A percentile compares a stretch with the other conserved stretches of the same genome.
Evolutionary conservation across 805 yeast species (phyloP).

Genomic region (Wickerhamiella kazuoi): DNA sequence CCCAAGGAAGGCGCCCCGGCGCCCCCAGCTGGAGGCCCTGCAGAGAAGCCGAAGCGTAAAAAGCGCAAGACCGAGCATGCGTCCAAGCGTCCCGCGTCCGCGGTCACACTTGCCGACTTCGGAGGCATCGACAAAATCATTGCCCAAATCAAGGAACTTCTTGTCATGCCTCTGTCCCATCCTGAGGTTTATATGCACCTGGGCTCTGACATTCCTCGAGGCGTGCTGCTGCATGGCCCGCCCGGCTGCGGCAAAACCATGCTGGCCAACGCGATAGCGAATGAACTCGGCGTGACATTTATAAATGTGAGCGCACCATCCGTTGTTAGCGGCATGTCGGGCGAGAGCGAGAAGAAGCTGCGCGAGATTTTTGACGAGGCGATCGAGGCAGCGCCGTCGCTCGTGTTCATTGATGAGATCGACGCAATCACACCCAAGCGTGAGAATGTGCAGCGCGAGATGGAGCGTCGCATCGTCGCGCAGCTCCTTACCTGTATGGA

Average conservation of each 20-base stretch:
- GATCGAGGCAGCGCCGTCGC: constrained; percentile 71
- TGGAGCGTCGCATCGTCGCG: constrained; percentile 94
- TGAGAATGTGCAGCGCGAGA: constrained; percentile 95
- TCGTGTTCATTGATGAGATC: constrained; percentile 87
- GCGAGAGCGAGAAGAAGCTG: constrained; percentile 87
- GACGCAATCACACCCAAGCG: constrained; percentile 97
- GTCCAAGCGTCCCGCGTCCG: constrained; percentile 28
- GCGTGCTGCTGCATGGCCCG: constrained; percentile 88
- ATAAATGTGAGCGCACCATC: constrained; percentile 86
- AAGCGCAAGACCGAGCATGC: constrained; percentile 36
- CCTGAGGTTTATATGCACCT: constrained; percentile 79
- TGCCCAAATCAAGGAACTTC: constrained; percentile 70
- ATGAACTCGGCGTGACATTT: constrained; percentile 85
- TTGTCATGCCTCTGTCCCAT: constrained; percentile 81
- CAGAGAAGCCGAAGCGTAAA: constrained; percentile 6
- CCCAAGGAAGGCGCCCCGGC: constrained; percentile 1
- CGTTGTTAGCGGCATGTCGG: constrained; percentile 97
- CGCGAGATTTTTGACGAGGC: constrained; percentile 93
- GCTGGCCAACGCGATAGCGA: constrained; percentile 89
- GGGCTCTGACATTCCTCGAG: constrained; percentile 91
- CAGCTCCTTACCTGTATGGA: constrained; percentile 91
- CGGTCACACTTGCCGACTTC: constrained; percentile 45
- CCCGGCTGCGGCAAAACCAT: constrained; percentile 99
- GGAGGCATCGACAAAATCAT: constrained; percentile 87
- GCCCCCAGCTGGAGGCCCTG: background rate